Percentiles rank a stretch among this genome's conserved stretches.
Evolutionary conservation across 2,329 filamentous ascomycete genomes (phyloP).

Genomic region (Didymella exigua): DNA sequence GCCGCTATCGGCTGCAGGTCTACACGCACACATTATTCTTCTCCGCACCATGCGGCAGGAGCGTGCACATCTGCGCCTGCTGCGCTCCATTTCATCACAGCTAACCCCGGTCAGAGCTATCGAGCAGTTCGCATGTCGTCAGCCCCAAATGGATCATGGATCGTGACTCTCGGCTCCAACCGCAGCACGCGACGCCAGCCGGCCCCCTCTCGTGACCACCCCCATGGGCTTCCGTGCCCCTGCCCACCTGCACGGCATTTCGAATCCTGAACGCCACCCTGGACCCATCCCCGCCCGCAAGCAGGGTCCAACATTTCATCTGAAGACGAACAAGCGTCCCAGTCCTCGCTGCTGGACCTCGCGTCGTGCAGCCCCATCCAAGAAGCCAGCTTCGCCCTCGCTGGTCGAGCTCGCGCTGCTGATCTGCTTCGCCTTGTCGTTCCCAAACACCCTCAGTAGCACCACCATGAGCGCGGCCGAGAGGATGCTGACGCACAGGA

Average conservation of each 20-base stretch:
- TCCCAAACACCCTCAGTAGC: slow-evolving; percentile 58
- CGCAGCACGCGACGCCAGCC: slow-evolving; percentile 15
- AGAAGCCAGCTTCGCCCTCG: slow-evolving; percentile 61
- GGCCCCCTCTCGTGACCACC: slow-evolving; percentile 14
- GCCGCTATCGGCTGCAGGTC: slow-evolving; percentile 9
- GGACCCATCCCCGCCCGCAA: slow-evolving; percentile 14
- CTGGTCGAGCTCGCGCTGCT: slow-evolving; percentile 40
- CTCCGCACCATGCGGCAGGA: neutral
- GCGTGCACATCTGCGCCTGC: neutral
- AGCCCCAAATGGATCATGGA: slow-evolving; percentile 11
- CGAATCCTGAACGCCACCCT: neutral
- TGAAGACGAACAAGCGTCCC: slow-evolving; percentile 42
- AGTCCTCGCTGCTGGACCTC: slow-evolving; percentile 51
- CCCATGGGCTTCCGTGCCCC: slow-evolving; percentile 5
- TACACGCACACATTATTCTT: neutral
- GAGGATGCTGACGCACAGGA: slow-evolving; percentile 76
- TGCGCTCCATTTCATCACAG: neutral
- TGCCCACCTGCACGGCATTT: slow-evolving; percentile 5
- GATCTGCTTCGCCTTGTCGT: slow-evolving; percentile 44
- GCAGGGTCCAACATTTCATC: slow-evolving; percentile 14
- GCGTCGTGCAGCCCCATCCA: slow-evolving; percentile 50
- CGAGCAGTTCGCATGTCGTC: slow-evolving; percentile 14
- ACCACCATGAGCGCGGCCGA: slow-evolving; percentile 72
- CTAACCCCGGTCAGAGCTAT: slow-evolving; percentile 10
- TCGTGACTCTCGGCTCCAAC: slow-evolving; percentile 16